Evolutionary conservation across 495 filamentous ascomycete species (phyloP).

Genomic region (Aspergillus asperescens): DNA sequence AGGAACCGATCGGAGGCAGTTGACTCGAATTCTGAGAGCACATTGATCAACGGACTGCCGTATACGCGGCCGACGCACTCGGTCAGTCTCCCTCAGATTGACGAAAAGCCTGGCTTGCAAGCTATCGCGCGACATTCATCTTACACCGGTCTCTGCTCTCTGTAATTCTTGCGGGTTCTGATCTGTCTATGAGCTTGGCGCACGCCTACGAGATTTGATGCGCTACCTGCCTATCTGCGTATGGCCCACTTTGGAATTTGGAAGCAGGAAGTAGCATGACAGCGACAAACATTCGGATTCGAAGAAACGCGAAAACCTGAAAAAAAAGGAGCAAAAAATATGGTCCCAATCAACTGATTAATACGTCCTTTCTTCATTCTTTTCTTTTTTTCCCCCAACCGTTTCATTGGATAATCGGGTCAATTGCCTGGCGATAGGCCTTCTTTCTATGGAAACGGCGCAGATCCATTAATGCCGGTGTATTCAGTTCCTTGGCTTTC

Average conservation of each 20-base stretch:
- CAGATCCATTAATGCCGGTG: neutral
- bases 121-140: conserved; percentile 19
- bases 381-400: conserved; percentile 6
- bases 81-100: conserved; percentile 15
- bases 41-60: conserved; percentile 34
- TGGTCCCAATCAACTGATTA: neutral
- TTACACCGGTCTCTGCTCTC: conserved; percentile 24
- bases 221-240: neutral
- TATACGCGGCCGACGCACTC: conserved; percentile 32
- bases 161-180: conserved; percentile 24
- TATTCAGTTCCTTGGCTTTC: neutral
- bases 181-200: neutral
- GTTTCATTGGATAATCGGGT: neutral
- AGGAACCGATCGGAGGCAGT: conserved; percentile 16
- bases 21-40: conserved; percentile 16
- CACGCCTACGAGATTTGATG: neutral
- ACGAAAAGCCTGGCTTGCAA: conserved; percentile 21
- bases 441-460: neutral
- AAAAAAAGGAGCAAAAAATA: neutral
- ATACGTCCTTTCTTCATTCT: neutral
- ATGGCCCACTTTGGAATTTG: neutral
- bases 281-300: neutral
- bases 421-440: neutral
- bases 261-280: neutral
- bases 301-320: neutral